Evolutionary conservation across 1,284 basidiomycete genomes (phyloP), one percentile per base, ranked within the genome.

Genomic region (Apiotrichum veenhuisii): DNA sequence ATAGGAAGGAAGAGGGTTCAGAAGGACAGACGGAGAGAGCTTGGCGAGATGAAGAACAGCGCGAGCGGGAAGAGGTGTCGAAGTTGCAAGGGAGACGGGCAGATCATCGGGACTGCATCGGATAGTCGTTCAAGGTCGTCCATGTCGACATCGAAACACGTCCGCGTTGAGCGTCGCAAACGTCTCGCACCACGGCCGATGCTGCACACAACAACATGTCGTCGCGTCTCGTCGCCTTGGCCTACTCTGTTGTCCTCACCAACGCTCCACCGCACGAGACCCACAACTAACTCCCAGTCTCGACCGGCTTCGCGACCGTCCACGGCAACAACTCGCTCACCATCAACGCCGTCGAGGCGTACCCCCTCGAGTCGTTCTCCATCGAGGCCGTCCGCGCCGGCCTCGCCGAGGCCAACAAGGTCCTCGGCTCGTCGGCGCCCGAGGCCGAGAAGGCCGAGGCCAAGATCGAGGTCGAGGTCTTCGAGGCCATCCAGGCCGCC

Each of bases 281-380:
- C 1, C 14, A 30, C 20, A 40, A 23, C 58, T 58, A 34, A 53
- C 64, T 7, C 37, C n/a, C 67, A 98, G 96, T 92, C 54, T 97
- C 95, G 58, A 88, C 91, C 63, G 96, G 96, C 59, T 98, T 99
- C 75, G 95, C 96, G 55, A 97, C 89, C 59, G 91, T 99, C 50
- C 96, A 98, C 80, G 91, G 92, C 51, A 93, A 94, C 82, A 99
- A 98, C 84, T 87, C 84, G 68, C 82, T 98, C 59, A 97, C 95
- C 44, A 89, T 98, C 77, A 98, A 98, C 80, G 92, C 89, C 61
- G 87, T 98, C 54, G 96, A 98, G 82, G 96, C 90, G 61, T 95
- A 93, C 69, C 87, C 91, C 45, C 81, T 99, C 36, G 93, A 96
- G 62, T 82, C 87, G 54, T 98, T 78, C 71, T 75, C 76, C 40